Evolutionary conservation across 306 rosid species (phyloP).

Genomic region (Styphnolobium japonicum): DNA sequence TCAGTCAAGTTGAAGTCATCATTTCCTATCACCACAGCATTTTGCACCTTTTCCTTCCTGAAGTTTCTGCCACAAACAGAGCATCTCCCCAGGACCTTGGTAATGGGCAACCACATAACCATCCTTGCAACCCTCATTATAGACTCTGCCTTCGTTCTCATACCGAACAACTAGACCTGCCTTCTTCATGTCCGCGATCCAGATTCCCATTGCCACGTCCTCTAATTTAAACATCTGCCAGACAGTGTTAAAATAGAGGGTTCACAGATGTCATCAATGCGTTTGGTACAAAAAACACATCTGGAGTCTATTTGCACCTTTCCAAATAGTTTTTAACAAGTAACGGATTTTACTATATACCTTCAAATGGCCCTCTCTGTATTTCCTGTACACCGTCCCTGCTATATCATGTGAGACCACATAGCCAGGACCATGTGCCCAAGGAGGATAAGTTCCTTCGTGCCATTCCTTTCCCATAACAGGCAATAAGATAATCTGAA

Average conservation of each 20-base stretch:
- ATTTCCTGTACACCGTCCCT: slow-evolving; percentile 53
- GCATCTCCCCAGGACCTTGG: slow-evolving; percentile 97
- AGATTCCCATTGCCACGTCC: slow-evolving; percentile 99
- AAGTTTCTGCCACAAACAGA: slow-evolving; percentile 94
- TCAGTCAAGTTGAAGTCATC: slow-evolving; percentile 27
- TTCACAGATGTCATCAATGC: background rate
- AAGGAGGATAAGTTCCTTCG: slow-evolving; percentile 79
- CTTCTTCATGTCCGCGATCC: slow-evolving; percentile 85
- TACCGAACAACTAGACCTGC: slow-evolving; percentile 65
- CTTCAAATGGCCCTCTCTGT: slow-evolving; percentile 72
- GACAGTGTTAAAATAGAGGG: slow-evolving; percentile 30
- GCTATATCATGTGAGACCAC: slow-evolving; percentile 88
- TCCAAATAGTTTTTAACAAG: background rate
- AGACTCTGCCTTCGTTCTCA: slow-evolving; percentile 62
- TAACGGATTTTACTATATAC: slow-evolving; percentile 33
- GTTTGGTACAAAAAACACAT: background rate
- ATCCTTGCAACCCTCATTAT: slow-evolving; percentile 78
- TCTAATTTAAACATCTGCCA: slow-evolving; percentile 95
- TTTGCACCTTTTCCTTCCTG: slow-evolving; percentile 59
- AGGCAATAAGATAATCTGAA: slow-evolving; percentile 20
- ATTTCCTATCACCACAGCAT: slow-evolving; percentile 71
- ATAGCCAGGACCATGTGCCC: slow-evolving; percentile 99
- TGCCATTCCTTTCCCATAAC: slow-evolving; percentile 77
- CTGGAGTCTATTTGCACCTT: background rate
- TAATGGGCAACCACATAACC: slow-evolving; percentile 95